A percentile compares a stretch with the other conserved stretches of the same genome.
phyloP scores from a whole-genome alignment of 495 filamentous ascomycete genomes.

The Chaetomium cochliodes region DNA sequence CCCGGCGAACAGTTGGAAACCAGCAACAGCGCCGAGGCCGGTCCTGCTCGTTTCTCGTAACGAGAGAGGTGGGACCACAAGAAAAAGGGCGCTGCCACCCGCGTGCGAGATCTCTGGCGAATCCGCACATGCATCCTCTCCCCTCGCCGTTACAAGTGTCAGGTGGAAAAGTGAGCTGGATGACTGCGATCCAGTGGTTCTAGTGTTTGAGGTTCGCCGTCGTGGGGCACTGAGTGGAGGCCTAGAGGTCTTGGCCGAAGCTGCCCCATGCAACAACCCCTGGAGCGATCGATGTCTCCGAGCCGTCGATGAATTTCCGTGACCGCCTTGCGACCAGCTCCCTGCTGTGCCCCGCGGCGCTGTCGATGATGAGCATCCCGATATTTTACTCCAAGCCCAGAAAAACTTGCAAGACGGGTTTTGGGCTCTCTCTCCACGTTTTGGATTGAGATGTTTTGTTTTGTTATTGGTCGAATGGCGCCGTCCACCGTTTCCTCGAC shows the following conservation, averaged over 20 bases:
- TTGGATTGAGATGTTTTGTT: slow-evolving; percentile 30
- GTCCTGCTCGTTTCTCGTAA: slow-evolving; percentile 21
- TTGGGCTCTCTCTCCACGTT: slow-evolving; percentile 32
- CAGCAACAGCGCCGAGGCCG: background rate
- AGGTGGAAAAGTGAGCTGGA: slow-evolving; percentile 16
- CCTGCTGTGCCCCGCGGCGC: slow-evolving; percentile 20
- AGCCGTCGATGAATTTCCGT: background rate
- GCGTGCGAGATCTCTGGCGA: slow-evolving; percentile 38
- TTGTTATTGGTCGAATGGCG: slow-evolving; percentile 28
- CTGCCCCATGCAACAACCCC: background rate
- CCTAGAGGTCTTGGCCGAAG: slow-evolving; percentile 27
- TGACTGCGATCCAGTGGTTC: slow-evolving; percentile 31
- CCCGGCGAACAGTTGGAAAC: slow-evolving; percentile 14
- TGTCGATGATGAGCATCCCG: slow-evolving; percentile 1
- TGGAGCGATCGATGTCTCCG: slow-evolving; percentile 2
- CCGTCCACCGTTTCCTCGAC: slow-evolving; percentile 30
- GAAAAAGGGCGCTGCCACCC: background rate
- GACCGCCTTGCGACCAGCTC: slow-evolving; percentile 14
- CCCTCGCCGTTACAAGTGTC: slow-evolving; percentile 28
- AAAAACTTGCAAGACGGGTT: slow-evolving; percentile 21
- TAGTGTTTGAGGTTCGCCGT: slow-evolving; percentile 39
- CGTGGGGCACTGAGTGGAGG: slow-evolving; percentile 36
- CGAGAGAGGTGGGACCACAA: slow-evolving; percentile 27
- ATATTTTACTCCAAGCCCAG: slow-evolving; percentile 9
- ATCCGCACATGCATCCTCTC: slow-evolving; percentile 25